A percentile compares a stretch with the other conserved stretches of the same genome.
phyloP scores from a whole-genome alignment of 257 asterid genomes.

The Rauvolfia tetraphylla region DNA sequence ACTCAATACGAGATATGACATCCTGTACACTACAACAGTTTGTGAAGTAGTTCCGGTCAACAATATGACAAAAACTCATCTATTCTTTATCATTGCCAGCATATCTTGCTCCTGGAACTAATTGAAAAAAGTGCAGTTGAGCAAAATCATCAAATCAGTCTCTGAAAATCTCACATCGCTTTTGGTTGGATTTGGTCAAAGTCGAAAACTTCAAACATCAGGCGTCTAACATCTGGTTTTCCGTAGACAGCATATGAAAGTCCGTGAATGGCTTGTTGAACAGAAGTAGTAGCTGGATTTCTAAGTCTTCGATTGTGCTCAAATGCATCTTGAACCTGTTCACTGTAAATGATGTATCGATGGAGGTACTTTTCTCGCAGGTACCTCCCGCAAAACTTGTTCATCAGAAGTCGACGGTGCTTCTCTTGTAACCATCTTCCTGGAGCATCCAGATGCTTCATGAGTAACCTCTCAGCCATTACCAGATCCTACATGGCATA shows the following conservation, averaged over 20 bases:
- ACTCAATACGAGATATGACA: background rate
- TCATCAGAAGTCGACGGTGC: conserved; percentile 81
- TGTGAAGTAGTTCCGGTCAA: background rate
- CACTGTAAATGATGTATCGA: conserved; percentile 73
- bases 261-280: conserved; percentile 96
- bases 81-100: background rate
- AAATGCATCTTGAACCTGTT: conserved; percentile 75
- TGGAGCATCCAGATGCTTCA: conserved; percentile 97
- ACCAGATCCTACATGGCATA: conserved; percentile 67
- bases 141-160: background rate
- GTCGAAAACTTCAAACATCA: conserved; percentile 96
- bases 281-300: conserved; percentile 94
- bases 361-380: conserved; percentile 87
- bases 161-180: conserved; percentile 27
- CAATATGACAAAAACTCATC: background rate
- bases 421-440: conserved; percentile 88
- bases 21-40: conserved; percentile 1
- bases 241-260: conserved; percentile 83
- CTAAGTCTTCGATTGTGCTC: conserved; percentile 92
- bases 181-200: conserved; percentile 93
- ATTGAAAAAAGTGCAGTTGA: background rate
- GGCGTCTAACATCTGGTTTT: conserved; percentile 91
- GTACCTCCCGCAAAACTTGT: conserved; percentile 89
- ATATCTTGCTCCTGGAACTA: background rate
- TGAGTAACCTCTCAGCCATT: conserved; percentile 90